Evolutionary conservation across 2,329 filamentous ascomycete genomes (phyloP).

Genomic region (Epichloe amarillans): DNA sequence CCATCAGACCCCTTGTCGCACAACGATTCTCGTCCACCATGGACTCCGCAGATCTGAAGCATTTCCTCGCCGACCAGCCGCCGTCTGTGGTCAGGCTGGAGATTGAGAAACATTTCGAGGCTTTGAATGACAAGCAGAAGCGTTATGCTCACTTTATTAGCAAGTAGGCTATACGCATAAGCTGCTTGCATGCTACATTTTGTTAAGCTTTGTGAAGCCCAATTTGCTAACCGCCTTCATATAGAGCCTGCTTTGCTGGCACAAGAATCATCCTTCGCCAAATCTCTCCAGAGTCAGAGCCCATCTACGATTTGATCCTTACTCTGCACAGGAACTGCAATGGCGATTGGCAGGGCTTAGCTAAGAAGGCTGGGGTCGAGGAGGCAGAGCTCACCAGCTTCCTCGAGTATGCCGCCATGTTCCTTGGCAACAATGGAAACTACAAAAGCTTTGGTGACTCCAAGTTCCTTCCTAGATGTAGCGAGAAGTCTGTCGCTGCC

Average conservation of each 20-base stretch:
- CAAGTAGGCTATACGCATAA: conserved; percentile 38
- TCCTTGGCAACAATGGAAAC: conserved; percentile 70
- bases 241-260: conserved; percentile 62
- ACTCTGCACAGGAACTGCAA: conserved; percentile 50
- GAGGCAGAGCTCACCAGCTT: conserved; percentile 53
- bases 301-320: conserved; percentile 71
- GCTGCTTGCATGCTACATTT: too few species aligned
- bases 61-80: conserved; percentile 84
- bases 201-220: not conserved
- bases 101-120: conserved; percentile 87
- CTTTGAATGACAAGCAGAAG: conserved; percentile 61
- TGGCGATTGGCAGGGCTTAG: conserved; percentile 60
- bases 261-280: conserved; percentile 69
- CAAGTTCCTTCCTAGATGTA: conserved; percentile 67
- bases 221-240: not conserved
- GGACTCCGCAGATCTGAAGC: conserved; percentile 47
- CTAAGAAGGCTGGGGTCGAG: conserved; percentile 49
- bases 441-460: conserved; percentile 81
- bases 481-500: conserved; percentile 48
- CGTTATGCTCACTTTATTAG: conserved; percentile 86
- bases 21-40: conserved; percentile 27
- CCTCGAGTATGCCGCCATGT: conserved; percentile 65
- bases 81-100: conserved; percentile 77
- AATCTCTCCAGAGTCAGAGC: conserved; percentile 67
- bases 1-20: not conserved